phyloP scores from a whole-genome alignment of 2,329 filamentous ascomycete genomes.

The Nigrospora sphaerica region DNA sequence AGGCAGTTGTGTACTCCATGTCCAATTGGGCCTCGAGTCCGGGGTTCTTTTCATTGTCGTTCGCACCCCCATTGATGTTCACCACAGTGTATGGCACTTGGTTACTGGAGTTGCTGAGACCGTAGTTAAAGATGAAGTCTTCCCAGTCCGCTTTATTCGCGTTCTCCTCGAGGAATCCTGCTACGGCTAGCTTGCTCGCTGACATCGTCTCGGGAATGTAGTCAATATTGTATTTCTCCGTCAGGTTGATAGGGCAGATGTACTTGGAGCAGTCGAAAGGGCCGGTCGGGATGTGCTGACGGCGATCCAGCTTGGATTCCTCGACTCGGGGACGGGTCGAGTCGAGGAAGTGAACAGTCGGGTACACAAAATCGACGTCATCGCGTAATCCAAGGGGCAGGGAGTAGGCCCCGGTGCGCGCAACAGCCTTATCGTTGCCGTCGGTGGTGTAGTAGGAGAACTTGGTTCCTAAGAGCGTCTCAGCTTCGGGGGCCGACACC shows the following conservation, averaged over 20 bases:
- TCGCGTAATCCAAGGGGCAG: not conserved
- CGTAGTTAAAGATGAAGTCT: not conserved
- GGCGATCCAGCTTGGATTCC: not conserved
- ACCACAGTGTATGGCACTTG: not conserved
- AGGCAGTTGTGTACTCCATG: not conserved
- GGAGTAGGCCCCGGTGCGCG: constrained; percentile 1
- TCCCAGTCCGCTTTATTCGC: not conserved
- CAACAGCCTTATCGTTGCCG: not conserved
- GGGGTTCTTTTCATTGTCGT: not conserved
- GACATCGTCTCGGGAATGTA: constrained; percentile 1
- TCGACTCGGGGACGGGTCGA: not conserved
- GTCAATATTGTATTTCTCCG: not conserved
- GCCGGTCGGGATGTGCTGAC: not conserved
- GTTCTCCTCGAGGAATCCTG: constrained; percentile 1
- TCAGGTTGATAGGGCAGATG: not conserved
- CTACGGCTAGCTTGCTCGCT: constrained; percentile 1
- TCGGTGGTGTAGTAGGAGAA: not conserved
- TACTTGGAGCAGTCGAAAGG: not conserved
- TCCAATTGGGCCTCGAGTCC: not conserved
- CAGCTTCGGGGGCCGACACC: not conserved
- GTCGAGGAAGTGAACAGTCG: not conserved
- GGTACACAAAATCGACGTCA: constrained; percentile 2
- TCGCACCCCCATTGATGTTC: not conserved
- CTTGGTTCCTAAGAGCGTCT: not conserved
- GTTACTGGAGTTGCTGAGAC: not conserved